These are phyloP conservation scores for Pseudoneurospora amorphoporcata DNA, from an alignment of 495 filamentous ascomycete species.

Conservation along the genomic window DNA sequence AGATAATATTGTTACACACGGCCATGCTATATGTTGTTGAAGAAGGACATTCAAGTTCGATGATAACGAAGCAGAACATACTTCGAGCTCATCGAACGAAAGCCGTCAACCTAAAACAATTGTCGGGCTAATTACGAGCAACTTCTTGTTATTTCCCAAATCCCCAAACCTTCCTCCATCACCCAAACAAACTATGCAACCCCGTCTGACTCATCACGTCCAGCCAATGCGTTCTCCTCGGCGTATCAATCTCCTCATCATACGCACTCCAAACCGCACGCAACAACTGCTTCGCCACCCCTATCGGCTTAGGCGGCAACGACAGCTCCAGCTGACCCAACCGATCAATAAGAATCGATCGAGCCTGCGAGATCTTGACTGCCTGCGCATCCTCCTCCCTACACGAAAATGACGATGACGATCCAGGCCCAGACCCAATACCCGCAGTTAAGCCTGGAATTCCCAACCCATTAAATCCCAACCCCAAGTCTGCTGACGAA, in stretches of 20 bases:
- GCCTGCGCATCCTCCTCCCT: neutral
- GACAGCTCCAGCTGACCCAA: slow-evolving; percentile 19
- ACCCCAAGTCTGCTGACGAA: neutral
- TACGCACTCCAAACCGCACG: slow-evolving; percentile 24
- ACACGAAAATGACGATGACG: neutral
- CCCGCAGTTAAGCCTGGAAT: neutral
- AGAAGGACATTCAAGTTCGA: too few relatives aligned
- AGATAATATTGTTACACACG: too few relatives aligned
- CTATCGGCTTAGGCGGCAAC: slow-evolving; percentile 24
- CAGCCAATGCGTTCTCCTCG: slow-evolving; percentile 23
- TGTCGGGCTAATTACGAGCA: too few relatives aligned
- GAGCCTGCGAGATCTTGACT: slow-evolving; percentile 17
- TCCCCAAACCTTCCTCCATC: neutral
- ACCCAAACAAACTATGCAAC: slow-evolving; percentile 24
- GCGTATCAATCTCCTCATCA: slow-evolving; percentile 19
- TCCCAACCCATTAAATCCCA: neutral
- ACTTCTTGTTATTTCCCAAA: too few relatives aligned
- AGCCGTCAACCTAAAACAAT: too few relatives aligned
- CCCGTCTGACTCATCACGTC: slow-evolving; percentile 25
- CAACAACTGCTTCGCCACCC: slow-evolving; percentile 22
- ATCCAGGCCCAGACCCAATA: neutral
- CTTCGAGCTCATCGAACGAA: too few relatives aligned
- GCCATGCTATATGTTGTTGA: too few relatives aligned
- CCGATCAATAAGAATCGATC: slow-evolving; percentile 17
- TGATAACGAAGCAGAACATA: too few relatives aligned